phyloP scores from a whole-genome alignment of 306 rosid genomes.

The Styphnolobium japonicum region DNA sequence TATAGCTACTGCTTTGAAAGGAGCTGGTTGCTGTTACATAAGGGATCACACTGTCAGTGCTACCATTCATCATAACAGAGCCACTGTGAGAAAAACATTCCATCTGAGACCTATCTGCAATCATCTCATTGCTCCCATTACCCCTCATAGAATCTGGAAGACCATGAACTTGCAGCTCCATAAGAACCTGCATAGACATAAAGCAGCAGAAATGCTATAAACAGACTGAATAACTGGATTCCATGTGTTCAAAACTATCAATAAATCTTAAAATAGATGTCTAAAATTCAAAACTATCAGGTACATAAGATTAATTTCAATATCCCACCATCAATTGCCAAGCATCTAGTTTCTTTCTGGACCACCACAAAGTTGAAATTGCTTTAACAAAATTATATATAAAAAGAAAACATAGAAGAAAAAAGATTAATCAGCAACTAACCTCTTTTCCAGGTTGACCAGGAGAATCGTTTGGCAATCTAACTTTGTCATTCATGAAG shows the following conservation, averaged over 20 bases:
- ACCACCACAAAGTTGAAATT: slow-evolving; percentile 8
- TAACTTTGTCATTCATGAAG: slow-evolving; percentile 45
- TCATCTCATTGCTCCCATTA: slow-evolving; percentile 43
- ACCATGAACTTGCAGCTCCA: slow-evolving; percentile 76
- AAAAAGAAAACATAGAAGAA: background rate
- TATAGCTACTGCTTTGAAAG: slow-evolving; percentile 42
- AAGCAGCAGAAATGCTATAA: slow-evolving; percentile 14
- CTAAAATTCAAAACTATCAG: slow-evolving; percentile 15
- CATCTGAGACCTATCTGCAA: slow-evolving; percentile 34
- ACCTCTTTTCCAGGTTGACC: slow-evolving; percentile 63
- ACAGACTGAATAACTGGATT: background rate
- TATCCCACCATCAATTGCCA: background rate
- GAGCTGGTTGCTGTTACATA: slow-evolving; percentile 26
- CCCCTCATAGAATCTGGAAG: slow-evolving; percentile 41
- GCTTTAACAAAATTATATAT: background rate
- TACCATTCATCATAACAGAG: slow-evolving; percentile 48
- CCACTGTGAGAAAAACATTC: slow-evolving; percentile 39
- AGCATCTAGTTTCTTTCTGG: background rate
- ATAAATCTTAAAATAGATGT: slow-evolving; percentile 12
- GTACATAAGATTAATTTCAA: slow-evolving; percentile 1
- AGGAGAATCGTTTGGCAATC: slow-evolving; percentile 43
- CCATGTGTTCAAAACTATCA: background rate
- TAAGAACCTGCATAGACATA: slow-evolving; percentile 56
- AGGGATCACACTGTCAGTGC: slow-evolving; percentile 41
- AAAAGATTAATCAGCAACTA: slow-evolving; percentile 12